These are phyloP conservation scores for Irpex sp. DNA, from an alignment of 1,284 basidiomycete genomes.

Conservation along the genomic window DNA sequence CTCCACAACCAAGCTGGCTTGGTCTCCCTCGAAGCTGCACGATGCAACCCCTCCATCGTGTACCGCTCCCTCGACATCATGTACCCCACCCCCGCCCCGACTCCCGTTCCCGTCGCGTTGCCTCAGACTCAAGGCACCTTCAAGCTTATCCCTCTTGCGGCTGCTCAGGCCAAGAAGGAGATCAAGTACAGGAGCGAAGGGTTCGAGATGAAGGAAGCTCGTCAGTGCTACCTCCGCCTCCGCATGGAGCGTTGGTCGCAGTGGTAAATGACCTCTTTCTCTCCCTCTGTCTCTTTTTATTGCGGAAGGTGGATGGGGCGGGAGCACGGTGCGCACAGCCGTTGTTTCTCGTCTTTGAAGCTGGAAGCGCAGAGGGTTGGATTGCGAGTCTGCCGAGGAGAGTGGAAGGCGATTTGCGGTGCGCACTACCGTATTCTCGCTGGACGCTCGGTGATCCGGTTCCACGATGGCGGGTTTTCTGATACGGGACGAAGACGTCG, in stretches of 20 bases:
- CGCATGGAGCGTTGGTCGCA: not conserved
- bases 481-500: not conserved
- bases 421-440: not conserved
- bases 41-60: not conserved
- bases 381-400: not conserved
- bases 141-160: constrained; percentile 8
- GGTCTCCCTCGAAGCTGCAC: not conserved
- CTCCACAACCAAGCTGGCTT: not conserved
- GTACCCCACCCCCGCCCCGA: not conserved
- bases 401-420: not conserved
- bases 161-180: constrained; percentile 7
- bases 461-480: not conserved
- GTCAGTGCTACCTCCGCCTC: not conserved
- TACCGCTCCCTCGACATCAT: not conserved
- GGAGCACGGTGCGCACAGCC: not conserved
- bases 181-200: constrained; percentile 15
- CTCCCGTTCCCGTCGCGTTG: not conserved
- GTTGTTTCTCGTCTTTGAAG: not conserved
- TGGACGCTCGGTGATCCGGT: not conserved
- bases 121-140: not conserved
- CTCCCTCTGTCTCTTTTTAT: not conserved
- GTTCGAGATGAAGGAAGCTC: constrained; percentile 12
- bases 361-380: not conserved
- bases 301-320: not conserved
- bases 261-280: not conserved